A percentile compares a stretch with the other conserved stretches of the same genome.
These are phyloP conservation scores for Endocalyx cinctus DNA, from an alignment of 2,329 filamentous ascomycete genomes.

Conservation along the genomic window DNA sequence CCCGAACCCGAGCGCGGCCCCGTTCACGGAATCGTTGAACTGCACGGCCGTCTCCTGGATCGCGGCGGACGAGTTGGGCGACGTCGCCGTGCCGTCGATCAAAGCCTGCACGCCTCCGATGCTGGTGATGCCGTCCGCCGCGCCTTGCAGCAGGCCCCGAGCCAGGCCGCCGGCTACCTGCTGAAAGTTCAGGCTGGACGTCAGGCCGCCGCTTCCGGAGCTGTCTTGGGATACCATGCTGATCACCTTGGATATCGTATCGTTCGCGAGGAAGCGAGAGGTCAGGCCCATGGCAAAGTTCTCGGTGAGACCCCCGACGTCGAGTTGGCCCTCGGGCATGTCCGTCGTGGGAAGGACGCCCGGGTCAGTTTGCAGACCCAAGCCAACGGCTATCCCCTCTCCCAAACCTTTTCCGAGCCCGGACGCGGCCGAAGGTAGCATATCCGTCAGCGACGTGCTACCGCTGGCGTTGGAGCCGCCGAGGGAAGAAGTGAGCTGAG, in stretches of 20 bases:
- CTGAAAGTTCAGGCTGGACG: conserved; percentile 18
- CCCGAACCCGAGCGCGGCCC: conserved; percentile 31
- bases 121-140: conserved; percentile 26
- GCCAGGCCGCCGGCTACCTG: conserved; percentile 30
- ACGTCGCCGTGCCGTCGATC: conserved; percentile 22
- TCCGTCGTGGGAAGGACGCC: conserved; percentile 8
- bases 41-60: conserved; percentile 19
- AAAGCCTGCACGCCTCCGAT: conserved; percentile 28
- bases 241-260: conserved; percentile 21
- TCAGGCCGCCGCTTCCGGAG: conserved; percentile 5
- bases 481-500: conserved; percentile 1
- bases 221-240: no score
- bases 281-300: conserved; percentile 23
- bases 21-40: conserved; percentile 31
- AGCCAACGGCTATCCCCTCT: conserved; percentile 19
- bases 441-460: conserved; percentile 14
- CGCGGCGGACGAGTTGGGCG: conserved; percentile 8
- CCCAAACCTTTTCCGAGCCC: conserved; percentile 26
- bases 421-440: conserved; percentile 18
- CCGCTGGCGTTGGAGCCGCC: conserved; percentile 1
- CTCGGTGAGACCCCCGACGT: conserved; percentile 18
- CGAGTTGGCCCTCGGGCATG: conserved; percentile 16
- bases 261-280: conserved; percentile 28
- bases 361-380: conserved; percentile 23
- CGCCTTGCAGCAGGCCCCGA: conserved; percentile 30